These are phyloP conservation scores for Schizosaccharomyces japonicus DNA, from an alignment of 805 yeast species.

Conservation along the genomic window DNA sequence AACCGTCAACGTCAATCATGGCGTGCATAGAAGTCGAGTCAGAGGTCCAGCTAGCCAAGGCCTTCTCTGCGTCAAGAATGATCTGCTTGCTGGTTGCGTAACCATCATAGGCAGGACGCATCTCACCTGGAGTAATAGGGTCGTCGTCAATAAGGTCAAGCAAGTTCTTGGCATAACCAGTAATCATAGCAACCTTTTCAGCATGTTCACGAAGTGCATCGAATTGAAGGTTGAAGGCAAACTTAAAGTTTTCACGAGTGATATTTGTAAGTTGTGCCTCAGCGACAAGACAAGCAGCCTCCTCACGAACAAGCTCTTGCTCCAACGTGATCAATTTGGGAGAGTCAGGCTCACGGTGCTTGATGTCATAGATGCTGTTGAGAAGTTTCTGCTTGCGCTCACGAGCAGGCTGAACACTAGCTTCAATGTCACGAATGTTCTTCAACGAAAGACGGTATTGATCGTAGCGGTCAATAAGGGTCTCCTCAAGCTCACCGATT, in stretches of 20 bases:
- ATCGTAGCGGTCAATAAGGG: conserved; percentile 92
- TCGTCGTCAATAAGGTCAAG: conserved; percentile 87
- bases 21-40: neutral
- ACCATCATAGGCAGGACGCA: conserved; percentile 94
- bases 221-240: conserved; percentile 88
- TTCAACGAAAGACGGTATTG: conserved; percentile 91
- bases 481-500: conserved; percentile 94
- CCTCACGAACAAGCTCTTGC: conserved; percentile 96
- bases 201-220: conserved; percentile 86
- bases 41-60: conserved; percentile 77
- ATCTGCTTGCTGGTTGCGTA: conserved; percentile 95
- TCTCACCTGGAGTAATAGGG: conserved; percentile 97
- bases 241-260: conserved; percentile 93
- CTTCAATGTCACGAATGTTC: conserved; percentile 86
- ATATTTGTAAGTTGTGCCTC: conserved; percentile 96
- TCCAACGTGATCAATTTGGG: conserved; percentile 87
- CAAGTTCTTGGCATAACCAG: conserved; percentile 95
- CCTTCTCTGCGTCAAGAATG: conserved; percentile 87
- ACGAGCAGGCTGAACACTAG: conserved; percentile 92
- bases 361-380: conserved; percentile 89
- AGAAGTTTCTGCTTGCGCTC: conserved; percentile 95
- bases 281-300: conserved; percentile 95
- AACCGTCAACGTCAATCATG: neutral
- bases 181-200: conserved; percentile 88
- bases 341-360: conserved; percentile 94